phyloP scores from a whole-genome alignment of 2,329 filamentous ascomycete species.

The Esteya vermicola region DNA sequence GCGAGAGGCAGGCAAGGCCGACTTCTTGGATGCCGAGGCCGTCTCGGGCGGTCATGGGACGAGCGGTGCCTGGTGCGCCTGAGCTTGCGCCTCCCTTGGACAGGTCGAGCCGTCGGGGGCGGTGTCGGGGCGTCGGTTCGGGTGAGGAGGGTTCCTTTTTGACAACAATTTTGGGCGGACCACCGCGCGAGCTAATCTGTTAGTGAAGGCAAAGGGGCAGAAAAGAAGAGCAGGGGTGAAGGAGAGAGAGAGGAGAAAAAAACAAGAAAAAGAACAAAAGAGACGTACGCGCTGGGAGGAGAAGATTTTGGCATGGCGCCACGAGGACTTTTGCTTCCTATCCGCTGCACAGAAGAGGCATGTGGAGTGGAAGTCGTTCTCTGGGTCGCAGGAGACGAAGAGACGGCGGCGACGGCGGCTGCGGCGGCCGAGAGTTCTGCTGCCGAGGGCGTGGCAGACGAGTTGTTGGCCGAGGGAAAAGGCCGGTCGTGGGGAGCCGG shows the following conservation, averaged over 20 bases:
- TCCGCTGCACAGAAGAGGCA: constrained; percentile 30
- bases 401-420: constrained; percentile 18
- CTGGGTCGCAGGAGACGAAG: constrained; percentile 29
- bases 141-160: constrained; percentile 95
- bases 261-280: neutral
- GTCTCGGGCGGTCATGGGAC: constrained; percentile 68
- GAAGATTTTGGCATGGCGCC: constrained; percentile 34
- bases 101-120: constrained; percentile 65
- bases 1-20: constrained; percentile 84
- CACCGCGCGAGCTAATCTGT: constrained; percentile 33
- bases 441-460: constrained; percentile 10
- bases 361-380: constrained; percentile 27
- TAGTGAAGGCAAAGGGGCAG: neutral
- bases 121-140: constrained; percentile 59
- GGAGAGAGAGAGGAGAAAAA: neutral
- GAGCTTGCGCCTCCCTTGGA: constrained; percentile 46
- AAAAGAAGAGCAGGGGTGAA: constrained; percentile 9
- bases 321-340: constrained; percentile 41
- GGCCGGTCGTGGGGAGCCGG: constrained; percentile 52
- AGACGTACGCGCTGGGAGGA: constrained; percentile 44
- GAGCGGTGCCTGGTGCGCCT: constrained; percentile 44
- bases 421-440: constrained; percentile 28
- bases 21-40: constrained; percentile 78
- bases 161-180: constrained; percentile 67
- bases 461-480: constrained; percentile 14